Conservation (phyloP, 2,329 filamentous ascomycete genomes). For the Aspergillus carbonarius region DNA sequence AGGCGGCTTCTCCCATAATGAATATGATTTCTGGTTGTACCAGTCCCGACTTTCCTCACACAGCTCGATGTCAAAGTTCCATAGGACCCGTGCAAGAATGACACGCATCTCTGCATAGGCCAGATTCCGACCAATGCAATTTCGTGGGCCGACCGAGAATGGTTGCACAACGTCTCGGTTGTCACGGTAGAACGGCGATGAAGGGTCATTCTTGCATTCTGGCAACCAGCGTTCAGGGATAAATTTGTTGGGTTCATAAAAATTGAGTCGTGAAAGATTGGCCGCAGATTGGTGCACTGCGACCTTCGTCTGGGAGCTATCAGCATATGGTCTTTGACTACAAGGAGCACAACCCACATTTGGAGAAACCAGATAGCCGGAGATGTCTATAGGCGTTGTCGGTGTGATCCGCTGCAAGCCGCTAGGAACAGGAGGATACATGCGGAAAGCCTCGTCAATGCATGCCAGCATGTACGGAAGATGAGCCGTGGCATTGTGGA, state of each 20-base stretch:
- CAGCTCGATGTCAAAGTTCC: conserved; percentile 50
- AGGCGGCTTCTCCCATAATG: conserved; percentile 42
- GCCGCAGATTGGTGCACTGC: conserved; percentile 46
- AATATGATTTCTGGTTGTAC: conserved; percentile 38
- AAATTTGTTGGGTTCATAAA: conserved; percentile 45
- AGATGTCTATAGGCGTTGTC: background rate
- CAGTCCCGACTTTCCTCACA: conserved; percentile 38
- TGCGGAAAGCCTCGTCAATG: conserved; percentile 42
- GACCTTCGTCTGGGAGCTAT: conserved; percentile 38
- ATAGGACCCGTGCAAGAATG: conserved; percentile 49
- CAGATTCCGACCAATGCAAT: conserved; percentile 52
- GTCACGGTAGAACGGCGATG: conserved; percentile 41
- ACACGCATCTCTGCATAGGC: conserved; percentile 52
- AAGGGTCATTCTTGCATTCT: conserved; percentile 10
- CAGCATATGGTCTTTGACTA: background rate
- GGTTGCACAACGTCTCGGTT: conserved; percentile 48
- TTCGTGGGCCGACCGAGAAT: conserved; percentile 50
- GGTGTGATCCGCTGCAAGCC: conserved; percentile 15
- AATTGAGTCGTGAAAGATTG: conserved; percentile 46
- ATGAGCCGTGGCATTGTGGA: conserved; percentile 20
- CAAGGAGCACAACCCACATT: background rate
- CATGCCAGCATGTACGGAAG: conserved; percentile 43
- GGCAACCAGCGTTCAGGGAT: conserved; percentile 50
- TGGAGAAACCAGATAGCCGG: conserved; percentile 6
- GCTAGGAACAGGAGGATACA: conserved; percentile 35